phyloP scores from a whole-genome alignment of 1,284 basidiomycete genomes.

The Malassezia furfur region DNA sequence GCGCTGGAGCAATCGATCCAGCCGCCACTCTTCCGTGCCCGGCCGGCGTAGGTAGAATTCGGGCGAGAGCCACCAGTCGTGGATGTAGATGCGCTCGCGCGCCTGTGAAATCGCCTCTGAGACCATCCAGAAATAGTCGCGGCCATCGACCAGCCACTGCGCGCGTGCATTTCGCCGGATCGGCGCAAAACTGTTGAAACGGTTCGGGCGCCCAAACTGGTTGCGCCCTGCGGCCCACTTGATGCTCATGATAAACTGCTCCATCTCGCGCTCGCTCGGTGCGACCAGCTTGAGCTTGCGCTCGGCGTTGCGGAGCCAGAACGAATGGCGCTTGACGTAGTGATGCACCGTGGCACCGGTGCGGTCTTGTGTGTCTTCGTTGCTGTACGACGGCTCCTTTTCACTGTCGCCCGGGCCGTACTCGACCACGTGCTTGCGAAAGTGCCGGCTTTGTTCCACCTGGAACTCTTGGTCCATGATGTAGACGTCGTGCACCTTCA shows the following conservation, averaged over 20 bases:
- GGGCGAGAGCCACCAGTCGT: constrained; percentile 50
- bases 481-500: constrained; percentile 82
- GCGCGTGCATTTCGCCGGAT: constrained; percentile 84
- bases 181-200: constrained; percentile 75
- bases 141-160: constrained; percentile 98
- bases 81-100: constrained; percentile 58
- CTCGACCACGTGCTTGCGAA: constrained; percentile 1
- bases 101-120: constrained; percentile 84
- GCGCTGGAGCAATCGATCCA: constrained; percentile 76
- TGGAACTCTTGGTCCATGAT: constrained; percentile 80
- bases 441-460: constrained; percentile 6
- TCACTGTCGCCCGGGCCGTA: not conserved
- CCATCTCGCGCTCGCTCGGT: constrained; percentile 86
- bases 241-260: constrained; percentile 89
- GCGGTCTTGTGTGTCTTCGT: not conserved
- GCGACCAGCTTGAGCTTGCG: constrained; percentile 77
- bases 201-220: constrained; percentile 68
- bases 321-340: constrained; percentile 61
- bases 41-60: constrained; percentile 78
- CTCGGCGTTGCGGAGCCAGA: constrained; percentile 86
- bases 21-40: constrained; percentile 71
- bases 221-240: constrained; percentile 70
- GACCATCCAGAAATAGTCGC: constrained; percentile 57
- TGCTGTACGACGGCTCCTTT: not conserved
- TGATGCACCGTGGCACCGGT: constrained; percentile 6